phyloP scores from a whole-genome alignment of 2,329 filamentous ascomycete species.

The Phaeosphaeria sp. region DNA sequence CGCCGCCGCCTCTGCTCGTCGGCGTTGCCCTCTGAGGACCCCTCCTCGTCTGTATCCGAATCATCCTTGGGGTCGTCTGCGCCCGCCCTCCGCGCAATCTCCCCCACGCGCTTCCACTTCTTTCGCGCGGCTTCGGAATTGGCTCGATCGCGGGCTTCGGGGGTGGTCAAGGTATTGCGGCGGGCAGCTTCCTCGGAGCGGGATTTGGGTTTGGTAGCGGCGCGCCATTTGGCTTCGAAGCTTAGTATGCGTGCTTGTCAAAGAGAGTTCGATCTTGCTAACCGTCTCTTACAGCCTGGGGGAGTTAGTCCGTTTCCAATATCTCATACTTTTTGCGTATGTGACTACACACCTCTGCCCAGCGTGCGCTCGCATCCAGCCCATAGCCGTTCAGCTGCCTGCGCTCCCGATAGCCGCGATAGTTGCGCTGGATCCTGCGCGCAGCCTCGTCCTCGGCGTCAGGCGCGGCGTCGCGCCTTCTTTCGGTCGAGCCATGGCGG shows the following conservation, averaged over 20 bases:
- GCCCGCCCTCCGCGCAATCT: constrained; percentile 74
- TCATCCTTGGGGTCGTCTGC: constrained; percentile 66
- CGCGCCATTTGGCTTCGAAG: constrained; percentile 59
- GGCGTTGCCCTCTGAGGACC: constrained; percentile 41
- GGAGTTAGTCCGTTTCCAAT: constrained; percentile 7
- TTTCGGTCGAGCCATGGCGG: constrained; percentile 12
- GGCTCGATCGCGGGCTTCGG: constrained; percentile 35
- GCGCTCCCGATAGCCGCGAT: constrained; percentile 77
- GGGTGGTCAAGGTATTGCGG: constrained; percentile 21
- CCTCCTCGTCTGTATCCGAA: constrained; percentile 54
- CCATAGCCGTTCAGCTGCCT: constrained; percentile 73
- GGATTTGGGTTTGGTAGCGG: constrained; percentile 56
- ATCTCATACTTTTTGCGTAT: background rate
- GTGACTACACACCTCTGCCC: constrained; percentile 67
- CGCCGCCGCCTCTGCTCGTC: constrained; percentile 48
- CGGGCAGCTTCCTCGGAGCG: constrained; percentile 41
- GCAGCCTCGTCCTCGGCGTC: constrained; percentile 40
- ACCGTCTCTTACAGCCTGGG: constrained; percentile 60
- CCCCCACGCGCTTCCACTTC: constrained; percentile 78
- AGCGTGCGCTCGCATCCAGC: constrained; percentile 73
- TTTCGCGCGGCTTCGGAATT: constrained; percentile 60
- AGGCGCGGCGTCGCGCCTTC: constrained; percentile 2
- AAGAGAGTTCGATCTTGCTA: constrained; percentile 23
- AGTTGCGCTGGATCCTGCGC: constrained; percentile 64
- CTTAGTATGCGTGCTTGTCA: constrained; percentile 34